Conservation (phyloP, 1,284 basidiomycete genomes). For the Pyrrhoderma lamaoense region DNA sequence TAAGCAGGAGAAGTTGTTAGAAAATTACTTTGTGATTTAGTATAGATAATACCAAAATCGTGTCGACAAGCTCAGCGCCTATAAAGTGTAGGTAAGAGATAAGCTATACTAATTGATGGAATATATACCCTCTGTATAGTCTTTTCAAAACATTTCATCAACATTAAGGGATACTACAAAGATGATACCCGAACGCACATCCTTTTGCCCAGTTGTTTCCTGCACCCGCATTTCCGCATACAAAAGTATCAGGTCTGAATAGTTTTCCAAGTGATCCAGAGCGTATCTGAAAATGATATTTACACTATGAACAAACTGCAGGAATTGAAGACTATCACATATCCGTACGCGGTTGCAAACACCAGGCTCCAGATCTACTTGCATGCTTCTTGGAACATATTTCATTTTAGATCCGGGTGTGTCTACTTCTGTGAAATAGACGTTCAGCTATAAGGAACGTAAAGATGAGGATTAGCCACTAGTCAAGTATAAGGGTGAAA, state of each 20-base stretch:
- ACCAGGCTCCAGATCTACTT: constrained; percentile 88
- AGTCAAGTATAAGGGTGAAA: too few relatives aligned
- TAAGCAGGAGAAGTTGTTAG: constrained; percentile 23
- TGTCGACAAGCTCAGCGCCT: constrained; percentile 90
- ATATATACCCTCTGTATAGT: constrained; percentile 90
- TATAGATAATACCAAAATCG: constrained; percentile 58
- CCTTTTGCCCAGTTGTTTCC: constrained; percentile 95
- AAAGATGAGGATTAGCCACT: too few relatives aligned
- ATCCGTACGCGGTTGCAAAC: constrained; percentile 67
- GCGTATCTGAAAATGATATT: constrained; percentile 40
- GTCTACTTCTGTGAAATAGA: constrained; percentile 66
- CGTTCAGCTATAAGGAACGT: constrained; percentile 45
- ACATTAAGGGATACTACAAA: background rate
- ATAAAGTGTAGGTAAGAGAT: background rate
- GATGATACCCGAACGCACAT: constrained; percentile 43
- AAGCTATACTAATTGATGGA: constrained; percentile 26
- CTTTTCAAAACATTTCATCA: constrained; percentile 29
- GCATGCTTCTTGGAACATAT: constrained; percentile 91
- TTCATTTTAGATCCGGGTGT: constrained; percentile 38
- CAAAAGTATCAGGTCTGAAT: constrained; percentile 86
- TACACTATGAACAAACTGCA: constrained; percentile 23
- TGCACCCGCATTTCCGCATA: constrained; percentile 69
- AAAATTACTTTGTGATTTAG: background rate
- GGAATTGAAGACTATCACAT: background rate
- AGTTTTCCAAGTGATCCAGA: constrained; percentile 65